Conservation (phyloP, 2,329 filamentous ascomycete species). For the Didymellaceae sp. region DNA sequence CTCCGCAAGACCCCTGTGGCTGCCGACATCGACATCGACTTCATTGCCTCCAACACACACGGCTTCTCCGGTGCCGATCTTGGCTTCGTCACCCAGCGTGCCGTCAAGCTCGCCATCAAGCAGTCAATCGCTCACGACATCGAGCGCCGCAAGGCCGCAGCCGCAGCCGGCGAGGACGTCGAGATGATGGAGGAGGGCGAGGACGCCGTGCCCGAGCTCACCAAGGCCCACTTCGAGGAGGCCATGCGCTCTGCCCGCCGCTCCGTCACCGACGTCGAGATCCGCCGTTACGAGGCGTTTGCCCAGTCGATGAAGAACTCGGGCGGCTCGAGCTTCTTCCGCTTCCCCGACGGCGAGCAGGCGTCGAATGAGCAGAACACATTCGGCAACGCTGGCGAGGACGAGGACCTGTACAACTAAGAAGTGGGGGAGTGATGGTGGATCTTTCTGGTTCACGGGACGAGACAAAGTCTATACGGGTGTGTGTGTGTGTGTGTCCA, state of each 20-base stretch:
- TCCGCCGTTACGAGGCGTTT: constrained; percentile 97
- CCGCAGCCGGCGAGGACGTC: constrained; percentile 73
- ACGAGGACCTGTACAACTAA: constrained; percentile 97
- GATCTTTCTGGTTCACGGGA: no score
- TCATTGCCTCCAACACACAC: constrained; percentile 95
- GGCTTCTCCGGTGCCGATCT: constrained; percentile 99
- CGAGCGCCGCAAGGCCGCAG: constrained; percentile 85
- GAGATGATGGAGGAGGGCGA: constrained; percentile 79
- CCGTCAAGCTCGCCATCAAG: constrained; percentile 99
- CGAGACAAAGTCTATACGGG: constrained; percentile 16
- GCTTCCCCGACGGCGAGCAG: constrained; percentile 73
- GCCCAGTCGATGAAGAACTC: constrained; percentile 99
- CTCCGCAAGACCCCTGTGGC: constrained; percentile 97
- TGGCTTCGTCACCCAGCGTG: constrained; percentile 97
- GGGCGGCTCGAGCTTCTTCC: constrained; percentile 95
- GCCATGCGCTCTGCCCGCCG: constrained; percentile 94
- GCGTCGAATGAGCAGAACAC: constrained; percentile 55
- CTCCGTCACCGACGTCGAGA: constrained; percentile 96
- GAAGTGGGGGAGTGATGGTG: constrained; percentile 22
- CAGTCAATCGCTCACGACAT: constrained; percentile 90
- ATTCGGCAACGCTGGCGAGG: constrained; percentile 87
- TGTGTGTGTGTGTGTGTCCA: no score
- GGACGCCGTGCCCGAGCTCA: constrained; percentile 94
- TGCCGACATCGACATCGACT: constrained; percentile 82
- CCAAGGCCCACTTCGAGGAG: constrained; percentile 97